Base-by-base conservation (phyloP, 805 yeast genomes). In the Candida germanica region DNA sequence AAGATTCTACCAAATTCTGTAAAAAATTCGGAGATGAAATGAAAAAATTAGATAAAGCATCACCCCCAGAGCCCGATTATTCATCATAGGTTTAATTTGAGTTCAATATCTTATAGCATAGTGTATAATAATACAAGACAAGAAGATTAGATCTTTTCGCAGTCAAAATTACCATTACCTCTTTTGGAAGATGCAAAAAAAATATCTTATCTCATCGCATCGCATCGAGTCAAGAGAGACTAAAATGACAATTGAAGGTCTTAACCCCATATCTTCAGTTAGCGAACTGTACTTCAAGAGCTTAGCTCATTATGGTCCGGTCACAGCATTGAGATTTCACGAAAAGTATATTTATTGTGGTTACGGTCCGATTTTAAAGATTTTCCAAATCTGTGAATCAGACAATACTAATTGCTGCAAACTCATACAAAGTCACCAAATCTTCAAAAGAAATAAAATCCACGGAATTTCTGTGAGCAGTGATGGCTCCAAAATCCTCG, bases 361-460 rank as follows among this genome's bases (percentile, higher is more conserved):
- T 0, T 75, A 79, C 44, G 97, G 97, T 0, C 83, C 93, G 2
- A 56, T 55, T 9, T 53, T 88, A 36, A 73, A 75, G 46, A 59
- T 79, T 1, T 82, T 75, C 54, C 64, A 74, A 42, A 66, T 75
- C 51, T n/a, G n/a, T n/a, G n/a, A n/a, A n/a, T n/a, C n/a, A n/a
- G n/a, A n/a, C n/a, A 51, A 46, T 11, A 35, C 42, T 4, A 26
- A 33, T 14, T 51, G 63, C 0, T 65, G 67, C 4, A 36, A 51
- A 15, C 54, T 75, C 14, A 18, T 77, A 2, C 56, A 52, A 37
- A 52, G 61, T 14, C 58, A 62, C 26, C 66, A 69, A 35, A 56
- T 86, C 1, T 84, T 91, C 54, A 55, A 58, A n/a, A 67, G 79
- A 36, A 86, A 87, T 58, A 89, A 87, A 53, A 79, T 91, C 24